Base-by-base conservation (phyloP, 768 basidiomycete species). In the Gautieria morchelliformis region DNA sequence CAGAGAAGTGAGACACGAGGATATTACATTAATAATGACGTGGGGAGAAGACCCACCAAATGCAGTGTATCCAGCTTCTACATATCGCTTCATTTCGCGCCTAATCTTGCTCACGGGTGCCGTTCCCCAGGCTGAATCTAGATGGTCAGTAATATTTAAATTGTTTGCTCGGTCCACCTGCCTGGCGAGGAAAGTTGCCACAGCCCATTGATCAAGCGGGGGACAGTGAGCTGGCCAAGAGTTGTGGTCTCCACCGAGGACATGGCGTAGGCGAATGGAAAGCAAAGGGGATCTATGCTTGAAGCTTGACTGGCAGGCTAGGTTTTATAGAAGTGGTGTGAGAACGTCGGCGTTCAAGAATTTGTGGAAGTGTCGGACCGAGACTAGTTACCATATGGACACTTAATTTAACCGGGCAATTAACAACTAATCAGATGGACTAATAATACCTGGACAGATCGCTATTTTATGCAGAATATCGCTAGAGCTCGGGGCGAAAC, bases 41-140 rank as follows among this genome's bases (percentile, higher is more conserved):
- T 40, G 46, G 11, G 48, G 52, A 45, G 52, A 35, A 33, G n/a
- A 40, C 75, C 58, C 51, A 76, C 76, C 73, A 61, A 73, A 72
- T 14, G 83, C 83, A 15, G 74, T 80, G 64, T 79, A 87, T 7
- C 85, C 85, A 37, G 71, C 69, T 33, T 82, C 76, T 53, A 78
- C 78, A 63, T 89, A 80, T 24, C 74, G 77, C 17, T 67, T 71
- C 87, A 92, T 89, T 41, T 79, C 83, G 60, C 78, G 72, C 53
- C 82, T 80, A 58, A 92, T 78, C 64, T 81, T 83, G 32, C 76
- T 63, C 1, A 80, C 79, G 0, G 85, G 75, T 1, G 85, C 85
- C 48, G 79, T 85, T 19, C 90, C 89, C 89, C 89, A 92, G 2
- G 89, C 88, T 52, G 84, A 86, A 65, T 86, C 86, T 46, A 37